These are phyloP conservation scores for Leucaena leucocephala DNA, from an alignment of 306 rosid genomes.

Conservation along the genomic window DNA sequence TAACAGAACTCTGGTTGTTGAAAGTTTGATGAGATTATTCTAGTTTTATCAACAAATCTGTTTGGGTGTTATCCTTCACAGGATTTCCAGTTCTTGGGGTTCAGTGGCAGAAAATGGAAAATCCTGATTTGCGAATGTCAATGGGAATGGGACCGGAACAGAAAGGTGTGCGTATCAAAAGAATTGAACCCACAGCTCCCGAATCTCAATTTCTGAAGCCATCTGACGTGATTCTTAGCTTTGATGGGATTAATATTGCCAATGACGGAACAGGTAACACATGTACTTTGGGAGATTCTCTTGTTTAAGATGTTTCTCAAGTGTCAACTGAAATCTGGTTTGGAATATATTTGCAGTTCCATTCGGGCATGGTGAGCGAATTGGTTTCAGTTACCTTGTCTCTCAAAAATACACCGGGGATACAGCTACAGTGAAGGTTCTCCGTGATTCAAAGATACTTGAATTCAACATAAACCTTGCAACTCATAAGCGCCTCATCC, in stretches of 20 bases:
- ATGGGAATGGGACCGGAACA: constrained; percentile 78
- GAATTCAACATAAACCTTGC: constrained; percentile 64
- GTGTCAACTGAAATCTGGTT: constrained; percentile 23
- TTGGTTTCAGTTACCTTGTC: constrained; percentile 81
- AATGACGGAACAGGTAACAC: constrained; percentile 81
- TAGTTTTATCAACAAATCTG: neutral
- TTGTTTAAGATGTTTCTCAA: constrained; percentile 9
- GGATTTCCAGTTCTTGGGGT: constrained; percentile 87
- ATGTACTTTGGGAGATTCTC: neutral
- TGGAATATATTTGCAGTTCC: constrained; percentile 55
- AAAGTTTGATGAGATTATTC: constrained; percentile 4
- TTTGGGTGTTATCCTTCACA: constrained; percentile 28
- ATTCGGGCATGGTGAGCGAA: constrained; percentile 92
- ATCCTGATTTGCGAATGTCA: constrained; percentile 73
- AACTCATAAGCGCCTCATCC: constrained; percentile 72
- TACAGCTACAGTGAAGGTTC: constrained; percentile 59
- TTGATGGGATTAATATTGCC: constrained; percentile 75
- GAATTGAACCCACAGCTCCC: constrained; percentile 82
- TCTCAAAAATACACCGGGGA: constrained; percentile 73
- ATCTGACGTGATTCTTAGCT: constrained; percentile 77
- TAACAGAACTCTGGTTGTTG: neutral
- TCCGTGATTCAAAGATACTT: constrained; percentile 57
- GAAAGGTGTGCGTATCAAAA: constrained; percentile 85
- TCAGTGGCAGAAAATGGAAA: constrained; percentile 95
- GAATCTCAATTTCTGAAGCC: constrained; percentile 79